A percentile compares a stretch with the other conserved stretches of the same genome.
phyloP scores from a whole-genome alignment of 306 rosid genomes.

The Dryas drummondii region DNA sequence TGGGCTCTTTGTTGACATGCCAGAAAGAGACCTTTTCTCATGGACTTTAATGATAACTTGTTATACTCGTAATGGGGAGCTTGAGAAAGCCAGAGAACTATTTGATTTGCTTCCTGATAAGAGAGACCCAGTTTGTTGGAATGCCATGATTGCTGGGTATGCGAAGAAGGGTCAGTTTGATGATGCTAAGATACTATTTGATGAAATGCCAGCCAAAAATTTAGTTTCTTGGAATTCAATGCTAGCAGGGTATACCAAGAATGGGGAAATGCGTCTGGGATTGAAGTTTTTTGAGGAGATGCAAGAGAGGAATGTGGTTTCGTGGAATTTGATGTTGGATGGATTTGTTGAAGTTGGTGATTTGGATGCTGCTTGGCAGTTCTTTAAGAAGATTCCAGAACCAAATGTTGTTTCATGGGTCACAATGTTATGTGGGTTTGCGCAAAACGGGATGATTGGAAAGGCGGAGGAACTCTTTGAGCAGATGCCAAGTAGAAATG shows the following conservation, averaged over 20 bases:
- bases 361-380: constrained; percentile 64
- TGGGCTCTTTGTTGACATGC: constrained; percentile 56
- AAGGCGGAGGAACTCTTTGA: constrained; percentile 66
- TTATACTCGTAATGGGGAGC: constrained; percentile 52
- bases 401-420: constrained; percentile 64
- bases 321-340: constrained; percentile 79
- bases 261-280: constrained; percentile 61
- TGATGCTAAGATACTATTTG: constrained; percentile 61
- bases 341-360: constrained; percentile 61
- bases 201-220: constrained; percentile 64
- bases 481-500: constrained; percentile 59
- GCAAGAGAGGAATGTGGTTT: constrained; percentile 60
- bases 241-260: constrained; percentile 71
- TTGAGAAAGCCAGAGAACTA: constrained; percentile 67
- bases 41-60: constrained; percentile 85
- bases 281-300: constrained; percentile 57
- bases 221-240: constrained; percentile 76
- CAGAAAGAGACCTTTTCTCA: constrained; percentile 57
- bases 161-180: constrained; percentile 57
- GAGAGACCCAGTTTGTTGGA: constrained; percentile 66
- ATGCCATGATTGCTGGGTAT: constrained; percentile 75
- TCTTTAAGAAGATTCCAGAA: constrained; percentile 56
- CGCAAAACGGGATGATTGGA: constrained; percentile 49
- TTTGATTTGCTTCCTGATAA: constrained; percentile 64
- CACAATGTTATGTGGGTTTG: constrained; percentile 72